These are phyloP conservation scores for Hericium alpestre DNA, from an alignment of 768 basidiomycete species.

Conservation along the genomic window DNA sequence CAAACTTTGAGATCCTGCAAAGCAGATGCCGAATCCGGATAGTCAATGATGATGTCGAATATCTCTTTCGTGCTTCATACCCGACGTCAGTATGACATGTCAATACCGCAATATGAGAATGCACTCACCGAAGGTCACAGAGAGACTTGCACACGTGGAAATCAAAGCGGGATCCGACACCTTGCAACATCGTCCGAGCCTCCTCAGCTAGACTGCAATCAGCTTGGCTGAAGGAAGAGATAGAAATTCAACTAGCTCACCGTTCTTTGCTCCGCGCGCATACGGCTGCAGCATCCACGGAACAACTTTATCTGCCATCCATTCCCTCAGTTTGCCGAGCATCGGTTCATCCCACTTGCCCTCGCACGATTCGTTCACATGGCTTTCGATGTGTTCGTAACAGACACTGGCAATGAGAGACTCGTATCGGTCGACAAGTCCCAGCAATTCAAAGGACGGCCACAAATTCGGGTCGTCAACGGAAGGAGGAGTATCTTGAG, in stretches of 20 bases:
- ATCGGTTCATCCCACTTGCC: slow-evolving; percentile 61
- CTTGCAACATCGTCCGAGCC: slow-evolving; percentile 60
- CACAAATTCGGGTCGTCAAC: slow-evolving; percentile 33
- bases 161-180: slow-evolving; percentile 76
- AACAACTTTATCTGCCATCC: slow-evolving; percentile 74
- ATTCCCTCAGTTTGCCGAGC: slow-evolving; percentile 49
- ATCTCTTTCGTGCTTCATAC: slow-evolving; percentile 59
- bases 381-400: slow-evolving; percentile 73
- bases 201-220: slow-evolving; percentile 42
- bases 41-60: slow-evolving; percentile 94
- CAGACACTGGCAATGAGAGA: slow-evolving; percentile 74
- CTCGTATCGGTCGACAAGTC: slow-evolving; percentile 75
- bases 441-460: slow-evolving; percentile 57
- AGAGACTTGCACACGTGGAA: slow-evolving; percentile 89
- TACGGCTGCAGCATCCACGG: slow-evolving; percentile 82
- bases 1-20: slow-evolving; percentile 75
- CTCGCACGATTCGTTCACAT: slow-evolving; percentile 56
- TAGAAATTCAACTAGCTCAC: slow-evolving; percentile 25
- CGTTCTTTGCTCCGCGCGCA: slow-evolving; percentile 49
- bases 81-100: not conserved
- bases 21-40: slow-evolving; percentile 77
- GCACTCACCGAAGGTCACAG: slow-evolving; percentile 67
- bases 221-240: not conserved
- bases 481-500: slow-evolving; percentile 12
- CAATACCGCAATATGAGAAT: not conserved